Percentiles rank a stretch among this genome's conserved stretches.
Evolutionary conservation across 1,284 basidiomycete species (phyloP).

Genomic region (Fomes fomentarius): DNA sequence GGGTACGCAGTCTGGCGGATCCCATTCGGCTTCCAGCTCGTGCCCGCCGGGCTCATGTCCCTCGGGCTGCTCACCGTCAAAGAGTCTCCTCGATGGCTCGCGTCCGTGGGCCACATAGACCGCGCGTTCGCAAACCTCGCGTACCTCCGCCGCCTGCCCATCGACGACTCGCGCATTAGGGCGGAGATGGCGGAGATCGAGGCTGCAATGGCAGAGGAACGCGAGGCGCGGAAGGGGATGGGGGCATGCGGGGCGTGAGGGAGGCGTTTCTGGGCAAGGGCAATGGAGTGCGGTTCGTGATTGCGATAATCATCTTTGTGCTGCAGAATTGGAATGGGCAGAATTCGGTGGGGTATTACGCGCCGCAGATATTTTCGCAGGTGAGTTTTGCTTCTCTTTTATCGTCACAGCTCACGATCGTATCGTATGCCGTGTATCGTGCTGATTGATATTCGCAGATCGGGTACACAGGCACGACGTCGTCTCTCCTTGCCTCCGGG

Average conservation of each 20-base stretch:
- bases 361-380: slow-evolving; percentile 72
- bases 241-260: too few relatives aligned
- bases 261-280: slow-evolving; percentile 79
- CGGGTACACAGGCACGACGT: slow-evolving; percentile 62
- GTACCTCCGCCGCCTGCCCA: slow-evolving; percentile 61
- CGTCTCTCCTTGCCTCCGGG: slow-evolving; percentile 77
- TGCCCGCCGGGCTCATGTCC: slow-evolving; percentile 79
- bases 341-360: slow-evolving; percentile 75
- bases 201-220: slow-evolving; percentile 67
- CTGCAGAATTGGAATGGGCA: slow-evolving; percentile 72
- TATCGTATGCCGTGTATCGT: too few relatives aligned
- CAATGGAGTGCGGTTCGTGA: slow-evolving; percentile 71
- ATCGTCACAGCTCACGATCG: too few relatives aligned
- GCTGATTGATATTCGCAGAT: too few relatives aligned
- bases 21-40: slow-evolving; percentile 76
- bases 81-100: slow-evolving; percentile 43
- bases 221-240: slow-evolving; percentile 54
- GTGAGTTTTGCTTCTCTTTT: slow-evolving; percentile 42
- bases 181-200: slow-evolving; percentile 65
- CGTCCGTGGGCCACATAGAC: slow-evolving; percentile 37
- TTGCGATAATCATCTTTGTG: slow-evolving; percentile 62
- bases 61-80: slow-evolving; percentile 73
- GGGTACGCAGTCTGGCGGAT: slow-evolving; percentile 67
- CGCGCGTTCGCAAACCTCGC: slow-evolving; percentile 41
- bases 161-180: slow-evolving; percentile 52